Evolutionary conservation across 176 grass and related monocot species (phyloP).

Genomic region (Tillandsia fasciculata): DNA sequence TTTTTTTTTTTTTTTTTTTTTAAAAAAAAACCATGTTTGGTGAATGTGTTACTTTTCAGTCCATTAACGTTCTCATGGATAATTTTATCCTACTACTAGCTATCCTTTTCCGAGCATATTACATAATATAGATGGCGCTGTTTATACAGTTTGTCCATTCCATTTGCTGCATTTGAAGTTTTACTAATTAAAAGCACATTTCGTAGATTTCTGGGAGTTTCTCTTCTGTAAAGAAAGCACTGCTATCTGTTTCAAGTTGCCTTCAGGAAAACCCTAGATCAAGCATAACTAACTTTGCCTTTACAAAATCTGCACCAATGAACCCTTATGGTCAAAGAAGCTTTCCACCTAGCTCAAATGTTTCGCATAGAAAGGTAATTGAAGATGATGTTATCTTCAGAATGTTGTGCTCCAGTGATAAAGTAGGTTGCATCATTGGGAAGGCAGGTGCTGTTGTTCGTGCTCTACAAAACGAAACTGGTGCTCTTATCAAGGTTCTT

Average conservation of each 20-base stretch:
- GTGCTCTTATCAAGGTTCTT: conserved; percentile 69
- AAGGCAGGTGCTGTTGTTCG: conserved; percentile 60
- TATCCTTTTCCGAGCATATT: neutral
- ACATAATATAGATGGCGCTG: neutral
- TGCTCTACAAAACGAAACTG: conserved; percentile 64
- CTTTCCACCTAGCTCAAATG: conserved; percentile 33
- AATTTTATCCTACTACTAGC: neutral
- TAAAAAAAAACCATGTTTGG: too few relatives aligned
- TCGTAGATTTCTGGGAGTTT: conserved; percentile 74
- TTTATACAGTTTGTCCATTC: neutral
- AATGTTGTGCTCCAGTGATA: conserved; percentile 61
- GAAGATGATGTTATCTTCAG: conserved; percentile 76
- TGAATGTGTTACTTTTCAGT: too few relatives aligned
- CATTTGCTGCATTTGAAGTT: conserved; percentile 18
- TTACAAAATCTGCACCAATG: conserved; percentile 25
- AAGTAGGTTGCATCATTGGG: conserved; percentile 61
- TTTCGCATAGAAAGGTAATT: conserved; percentile 51
- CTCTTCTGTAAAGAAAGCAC: conserved; percentile 56
- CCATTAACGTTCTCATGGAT: too few relatives aligned
- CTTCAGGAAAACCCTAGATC: conserved; percentile 50
- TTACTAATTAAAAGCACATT: conserved; percentile 19
- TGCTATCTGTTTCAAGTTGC: conserved; percentile 52
- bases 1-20: too few relatives aligned
- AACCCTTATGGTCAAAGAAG: conserved; percentile 57
- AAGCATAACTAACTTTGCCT: conserved; percentile 22